Conservation (phyloP, 2,329 filamentous ascomycete genomes). For the Dactylellina sp. region DNA sequence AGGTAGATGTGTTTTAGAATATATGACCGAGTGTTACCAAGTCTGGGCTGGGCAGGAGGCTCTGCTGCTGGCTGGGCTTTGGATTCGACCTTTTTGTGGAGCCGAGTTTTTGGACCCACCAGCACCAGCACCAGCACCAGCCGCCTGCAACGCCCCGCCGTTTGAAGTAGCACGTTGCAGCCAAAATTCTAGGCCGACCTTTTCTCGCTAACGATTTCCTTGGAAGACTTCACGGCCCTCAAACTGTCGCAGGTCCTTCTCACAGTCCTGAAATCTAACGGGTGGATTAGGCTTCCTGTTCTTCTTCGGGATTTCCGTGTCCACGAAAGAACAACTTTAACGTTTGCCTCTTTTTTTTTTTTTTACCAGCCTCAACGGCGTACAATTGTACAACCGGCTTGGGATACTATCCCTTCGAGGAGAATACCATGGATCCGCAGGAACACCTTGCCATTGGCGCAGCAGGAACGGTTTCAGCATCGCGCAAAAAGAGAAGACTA, state of each 20-base stretch:
- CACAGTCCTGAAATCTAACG: conserved; percentile 15
- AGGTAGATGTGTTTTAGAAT: conserved; percentile 4
- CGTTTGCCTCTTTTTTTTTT: conserved; percentile 2
- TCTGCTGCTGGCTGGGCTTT: conserved; percentile 15
- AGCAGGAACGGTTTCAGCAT: conserved; percentile 20
- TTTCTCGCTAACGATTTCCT: conserved; percentile 42
- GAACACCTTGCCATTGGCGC: conserved; percentile 5
- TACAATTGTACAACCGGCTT: no score
- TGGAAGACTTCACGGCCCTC: conserved; percentile 7
- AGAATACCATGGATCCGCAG: conserved; percentile 33
- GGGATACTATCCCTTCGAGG: no score
- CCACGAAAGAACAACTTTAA: not conserved
- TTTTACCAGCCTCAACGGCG: not conserved
- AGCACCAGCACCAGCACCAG: conserved; percentile 1
- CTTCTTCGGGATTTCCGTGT: not conserved
- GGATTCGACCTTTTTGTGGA: not conserved
- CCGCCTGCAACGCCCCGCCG: not conserved
- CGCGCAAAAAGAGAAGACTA: conserved; percentile 36
- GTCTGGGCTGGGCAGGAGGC: conserved; percentile 19
- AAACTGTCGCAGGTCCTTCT: conserved; percentile 5
- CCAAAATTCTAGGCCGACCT: conserved; percentile 41
- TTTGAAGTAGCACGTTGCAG: conserved; percentile 11
- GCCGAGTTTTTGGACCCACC: conserved; percentile 19
- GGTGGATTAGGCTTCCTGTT: conserved; percentile 41
- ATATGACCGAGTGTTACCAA: no score